These are phyloP conservation scores for Oemleria cerasiformis DNA, from an alignment of 306 rosid species.

Conservation along the genomic window DNA sequence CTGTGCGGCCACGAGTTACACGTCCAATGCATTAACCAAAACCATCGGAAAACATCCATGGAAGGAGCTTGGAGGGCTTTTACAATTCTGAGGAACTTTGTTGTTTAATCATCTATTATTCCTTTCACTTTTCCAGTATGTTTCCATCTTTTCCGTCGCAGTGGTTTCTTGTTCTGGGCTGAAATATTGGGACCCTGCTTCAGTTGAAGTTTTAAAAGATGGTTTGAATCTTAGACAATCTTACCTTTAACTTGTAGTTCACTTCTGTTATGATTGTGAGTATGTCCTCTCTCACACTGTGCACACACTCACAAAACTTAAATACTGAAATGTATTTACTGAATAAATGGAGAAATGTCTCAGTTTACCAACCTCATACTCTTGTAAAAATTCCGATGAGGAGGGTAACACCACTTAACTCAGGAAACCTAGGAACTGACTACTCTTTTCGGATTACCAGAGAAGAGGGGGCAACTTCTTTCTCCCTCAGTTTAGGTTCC, in stretches of 20 bases:
- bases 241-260: conserved; percentile 1
- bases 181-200: conserved; percentile 43
- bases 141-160: conserved; percentile 41
- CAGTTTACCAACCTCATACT: not conserved
- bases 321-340: conserved; percentile 12
- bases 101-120: conserved; percentile 47
- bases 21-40: conserved; percentile 49
- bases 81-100: conserved; percentile 34
- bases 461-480: no score
- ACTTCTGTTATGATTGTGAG: not conserved
- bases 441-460: no score
- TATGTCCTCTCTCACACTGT: conserved; percentile 10
- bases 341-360: conserved; percentile 2
- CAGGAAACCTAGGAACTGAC: not conserved
- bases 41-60: conserved; percentile 18
- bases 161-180: conserved; percentile 39
- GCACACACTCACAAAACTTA: conserved; percentile 8
- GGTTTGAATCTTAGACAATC: conserved; percentile 41
- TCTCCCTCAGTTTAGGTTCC: no score
- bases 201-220: conserved; percentile 46
- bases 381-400: not conserved
- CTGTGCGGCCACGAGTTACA: conserved; percentile 83
- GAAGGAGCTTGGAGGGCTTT: conserved; percentile 35
- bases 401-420: not conserved
- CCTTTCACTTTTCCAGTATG: conserved; percentile 31